These are phyloP conservation scores for Aphanomyces cochlioides DNA, from an alignment of 352 stramenopile genomes.

Conservation along the genomic window DNA sequence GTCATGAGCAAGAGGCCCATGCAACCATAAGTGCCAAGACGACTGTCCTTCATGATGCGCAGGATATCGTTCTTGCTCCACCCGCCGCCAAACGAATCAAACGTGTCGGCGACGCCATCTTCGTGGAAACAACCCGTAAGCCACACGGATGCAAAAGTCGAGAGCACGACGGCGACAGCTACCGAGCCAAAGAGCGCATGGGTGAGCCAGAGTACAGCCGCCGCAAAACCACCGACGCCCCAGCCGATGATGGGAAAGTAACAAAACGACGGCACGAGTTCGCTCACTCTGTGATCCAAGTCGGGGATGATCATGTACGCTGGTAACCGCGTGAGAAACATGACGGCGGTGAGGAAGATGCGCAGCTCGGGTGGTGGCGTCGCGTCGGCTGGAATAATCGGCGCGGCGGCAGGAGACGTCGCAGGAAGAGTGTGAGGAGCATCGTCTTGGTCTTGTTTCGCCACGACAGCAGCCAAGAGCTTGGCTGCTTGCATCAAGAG, in stretches of 20 bases:
- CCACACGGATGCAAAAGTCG: conserved; percentile 35
- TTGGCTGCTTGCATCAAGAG: not conserved
- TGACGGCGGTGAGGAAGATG: conserved; percentile 35
- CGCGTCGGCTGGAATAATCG: not conserved
- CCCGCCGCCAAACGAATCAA: conserved; percentile 53
- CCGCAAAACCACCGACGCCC: conserved; percentile 36
- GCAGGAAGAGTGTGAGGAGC: not conserved
- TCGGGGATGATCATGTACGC: conserved; percentile 35
- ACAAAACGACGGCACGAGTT: conserved; percentile 45
- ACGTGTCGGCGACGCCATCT: conserved; percentile 52
- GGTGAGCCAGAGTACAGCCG: conserved; percentile 35
- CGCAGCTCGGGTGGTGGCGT: conserved; percentile 22
- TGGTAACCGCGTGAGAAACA: conserved; percentile 56
- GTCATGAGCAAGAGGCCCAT: conserved; percentile 45
- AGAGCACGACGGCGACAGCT: conserved; percentile 33
- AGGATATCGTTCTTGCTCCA: conserved; percentile 54
- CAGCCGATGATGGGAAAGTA: conserved; percentile 50
- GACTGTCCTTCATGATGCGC: conserved; percentile 60
- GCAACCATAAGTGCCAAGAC: conserved; percentile 58
- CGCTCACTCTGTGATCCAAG: conserved; percentile 49
- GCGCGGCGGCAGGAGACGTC: not conserved
- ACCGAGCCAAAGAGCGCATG: conserved; percentile 34
- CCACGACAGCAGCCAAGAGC: not conserved
- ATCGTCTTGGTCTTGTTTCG: not conserved
- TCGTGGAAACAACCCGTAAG: conserved; percentile 64